Base-by-base conservation (phyloP, 2,329 filamentous ascomycete genomes). In the Elsinoe ampelina region DNA sequence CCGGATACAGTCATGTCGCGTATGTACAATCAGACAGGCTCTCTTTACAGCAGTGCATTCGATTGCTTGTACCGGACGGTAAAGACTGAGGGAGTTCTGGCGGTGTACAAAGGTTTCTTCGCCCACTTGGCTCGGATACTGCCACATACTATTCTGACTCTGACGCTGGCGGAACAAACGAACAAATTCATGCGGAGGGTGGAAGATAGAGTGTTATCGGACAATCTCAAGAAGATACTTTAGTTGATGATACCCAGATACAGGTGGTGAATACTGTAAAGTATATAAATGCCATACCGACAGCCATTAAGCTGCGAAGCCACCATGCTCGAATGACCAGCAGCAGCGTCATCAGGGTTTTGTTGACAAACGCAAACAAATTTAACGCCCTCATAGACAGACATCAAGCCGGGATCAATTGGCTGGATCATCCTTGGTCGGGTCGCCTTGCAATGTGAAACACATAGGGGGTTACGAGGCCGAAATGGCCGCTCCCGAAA, bases 1-100 rank as follows among this genome's bases (percentile, higher is more conserved):
- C 93, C 93, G 81, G 93, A 98, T 71, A 98, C 93, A 4, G 88
- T 98, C 73, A 98, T 98, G 93, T 93, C 89, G 60, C 86, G 93
- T 61, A 85, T 98, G 78, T 98, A 98, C 78, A 98, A 98, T 76
- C 93, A 98, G 72, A 95, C 91, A 60, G 93, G 93, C 54, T 95
- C 96, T 69, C 80, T 98, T n/a, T 98, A 98, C 77, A 85, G 81
- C 63, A 87, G 91, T 58, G 89, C 95, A 3, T 87, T 95, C 61
- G 93, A 98, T 73, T 98, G 93, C 70, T 73, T 97, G 59, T 82
- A 81, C 69, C 91, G 95, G 75, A 98, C 93, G 0, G 79, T 98
- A 60, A 86, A 85, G 69, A 95, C 89, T 0, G 93, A 98, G 71
- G 93, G 93, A 19, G 66, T 95, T 54, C 74, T 97, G 47, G 93